Percentiles rank a stretch among this genome's conserved stretches.
phyloP scores from a whole-genome alignment of 192 early-diverging fungal genomes.

The Rhizophagus clarus region DNA sequence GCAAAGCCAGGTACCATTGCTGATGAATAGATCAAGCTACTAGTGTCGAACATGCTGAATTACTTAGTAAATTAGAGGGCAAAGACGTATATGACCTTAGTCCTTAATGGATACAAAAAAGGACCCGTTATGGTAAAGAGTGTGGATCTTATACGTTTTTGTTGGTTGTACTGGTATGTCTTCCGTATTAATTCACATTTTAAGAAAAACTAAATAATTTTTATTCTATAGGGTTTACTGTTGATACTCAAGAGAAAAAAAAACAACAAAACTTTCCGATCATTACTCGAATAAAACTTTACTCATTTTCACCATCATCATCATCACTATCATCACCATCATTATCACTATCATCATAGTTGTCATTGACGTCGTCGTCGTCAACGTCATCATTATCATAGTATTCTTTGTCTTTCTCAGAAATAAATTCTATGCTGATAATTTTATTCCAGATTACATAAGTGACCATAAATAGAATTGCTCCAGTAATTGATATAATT shows the following conservation, averaged over 20 bases:
- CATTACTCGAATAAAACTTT: background rate
- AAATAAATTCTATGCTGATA: constrained; percentile 50
- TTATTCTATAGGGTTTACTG: constrained; percentile 73
- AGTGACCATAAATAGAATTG: constrained; percentile 43
- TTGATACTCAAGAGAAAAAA: constrained; percentile 80
- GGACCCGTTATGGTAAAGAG: constrained; percentile 85
- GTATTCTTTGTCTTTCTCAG: background rate
- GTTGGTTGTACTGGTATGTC: constrained; percentile 91
- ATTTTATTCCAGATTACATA: constrained; percentile 68
- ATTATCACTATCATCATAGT: background rate
- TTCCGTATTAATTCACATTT: background rate
- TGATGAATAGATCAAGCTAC: constrained; percentile 89
- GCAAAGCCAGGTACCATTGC: constrained; percentile 70
- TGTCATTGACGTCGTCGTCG: background rate
- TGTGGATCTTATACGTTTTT: constrained; percentile 75
- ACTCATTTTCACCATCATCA: too few relatives aligned
- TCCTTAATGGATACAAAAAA: constrained; percentile 78
- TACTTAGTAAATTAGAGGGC: constrained; percentile 80
- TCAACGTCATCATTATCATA: too few relatives aligned
- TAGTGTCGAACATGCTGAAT: constrained; percentile 90
- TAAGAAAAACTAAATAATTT: background rate
- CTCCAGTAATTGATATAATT: constrained; percentile 52
- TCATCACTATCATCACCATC: background rate
- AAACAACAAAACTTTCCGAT: too few relatives aligned
- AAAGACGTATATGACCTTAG: constrained; percentile 88